Percentiles rank a stretch among this genome's conserved stretches.
phyloP scores from a whole-genome alignment of 2,329 filamentous ascomycete genomes.

The Fusarium tanahbumbuense region DNA sequence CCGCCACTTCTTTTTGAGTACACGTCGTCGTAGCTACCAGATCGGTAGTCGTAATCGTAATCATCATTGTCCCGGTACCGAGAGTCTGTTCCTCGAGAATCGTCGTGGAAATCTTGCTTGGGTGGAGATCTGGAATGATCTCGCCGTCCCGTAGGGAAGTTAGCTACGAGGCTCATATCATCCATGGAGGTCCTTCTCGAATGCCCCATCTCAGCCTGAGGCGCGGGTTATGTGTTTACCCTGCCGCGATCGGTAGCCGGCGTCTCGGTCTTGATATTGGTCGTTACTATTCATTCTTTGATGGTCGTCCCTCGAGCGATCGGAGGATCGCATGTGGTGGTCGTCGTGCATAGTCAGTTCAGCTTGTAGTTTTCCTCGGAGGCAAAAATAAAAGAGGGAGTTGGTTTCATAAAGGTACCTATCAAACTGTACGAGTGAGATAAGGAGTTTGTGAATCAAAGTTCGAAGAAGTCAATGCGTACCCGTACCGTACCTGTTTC shows the following conservation, averaged over 20 bases:
- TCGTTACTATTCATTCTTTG: conserved; percentile 42
- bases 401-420: not conserved
- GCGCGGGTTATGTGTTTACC: conserved; percentile 58
- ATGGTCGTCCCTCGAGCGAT: conserved; percentile 46
- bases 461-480: conserved; percentile 4
- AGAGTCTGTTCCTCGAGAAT: conserved; percentile 47
- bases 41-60: conserved; percentile 38
- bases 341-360: conserved; percentile 59
- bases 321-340: conserved; percentile 49
- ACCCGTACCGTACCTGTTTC: not conserved
- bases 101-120: conserved; percentile 54
- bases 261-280: conserved; percentile 48
- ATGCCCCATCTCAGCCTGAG: conserved; percentile 42
- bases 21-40: conserved; percentile 47
- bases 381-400: not conserved
- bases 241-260: conserved; percentile 62
- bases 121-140: conserved; percentile 59
- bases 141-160: conserved; percentile 59
- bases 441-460: conserved; percentile 3
- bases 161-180: conserved; percentile 55
- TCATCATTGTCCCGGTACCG: conserved; percentile 44
- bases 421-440: not conserved
- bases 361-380: conserved; percentile 22
- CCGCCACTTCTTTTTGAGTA: conserved; percentile 40
- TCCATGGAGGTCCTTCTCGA: conserved; percentile 45